These are phyloP conservation scores for Nannochloris sp. DNA, from an alignment of 139 green algal genomes.

Conservation along the genomic window DNA sequence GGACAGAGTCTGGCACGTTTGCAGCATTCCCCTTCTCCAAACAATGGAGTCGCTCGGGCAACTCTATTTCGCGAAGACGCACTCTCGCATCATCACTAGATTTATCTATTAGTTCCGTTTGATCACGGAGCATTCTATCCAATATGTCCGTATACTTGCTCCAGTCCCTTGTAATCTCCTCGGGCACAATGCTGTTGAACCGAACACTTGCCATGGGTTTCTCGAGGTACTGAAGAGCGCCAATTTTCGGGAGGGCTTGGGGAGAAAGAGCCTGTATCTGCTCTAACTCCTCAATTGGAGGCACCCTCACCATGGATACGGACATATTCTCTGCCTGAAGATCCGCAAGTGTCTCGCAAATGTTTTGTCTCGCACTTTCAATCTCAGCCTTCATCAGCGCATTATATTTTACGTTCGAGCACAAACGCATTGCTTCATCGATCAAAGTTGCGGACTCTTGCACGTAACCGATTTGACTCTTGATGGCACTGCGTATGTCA, in stretches of 20 bases:
- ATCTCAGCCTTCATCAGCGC: constrained; percentile 17
- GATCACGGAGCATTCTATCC: constrained; percentile 59
- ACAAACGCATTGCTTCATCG: constrained; percentile 1
- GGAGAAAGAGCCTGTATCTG: constrained; percentile 11
- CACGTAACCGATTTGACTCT: constrained; percentile 34
- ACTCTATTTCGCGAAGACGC: constrained; percentile 51
- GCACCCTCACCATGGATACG: too few relatives aligned
- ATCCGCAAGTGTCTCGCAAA: constrained; percentile 28
- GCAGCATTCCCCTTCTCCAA: constrained; percentile 36
- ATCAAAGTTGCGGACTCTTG: constrained; percentile 29
- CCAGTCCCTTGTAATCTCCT: constrained; percentile 63
- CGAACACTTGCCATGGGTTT: constrained; percentile 16
- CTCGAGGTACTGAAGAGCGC: constrained; percentile 10
- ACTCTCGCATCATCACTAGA: constrained; percentile 77
- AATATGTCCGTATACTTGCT: constrained; percentile 82
- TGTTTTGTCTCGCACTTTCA: constrained; percentile 33
- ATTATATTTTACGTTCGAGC: too few relatives aligned
- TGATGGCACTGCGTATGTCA: constrained; percentile 15
- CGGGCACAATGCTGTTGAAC: constrained; percentile 65
- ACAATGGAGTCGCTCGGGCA: constrained; percentile 51
- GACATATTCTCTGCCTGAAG: constrained; percentile 19
- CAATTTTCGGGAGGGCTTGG: constrained; percentile 53
- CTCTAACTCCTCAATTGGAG: too few relatives aligned
- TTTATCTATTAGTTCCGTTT: constrained; percentile 48
- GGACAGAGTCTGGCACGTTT: constrained; percentile 60